These are phyloP conservation scores for Solanum sitiens DNA, from an alignment of 257 asterid genomes.

Conservation along the genomic window DNA sequence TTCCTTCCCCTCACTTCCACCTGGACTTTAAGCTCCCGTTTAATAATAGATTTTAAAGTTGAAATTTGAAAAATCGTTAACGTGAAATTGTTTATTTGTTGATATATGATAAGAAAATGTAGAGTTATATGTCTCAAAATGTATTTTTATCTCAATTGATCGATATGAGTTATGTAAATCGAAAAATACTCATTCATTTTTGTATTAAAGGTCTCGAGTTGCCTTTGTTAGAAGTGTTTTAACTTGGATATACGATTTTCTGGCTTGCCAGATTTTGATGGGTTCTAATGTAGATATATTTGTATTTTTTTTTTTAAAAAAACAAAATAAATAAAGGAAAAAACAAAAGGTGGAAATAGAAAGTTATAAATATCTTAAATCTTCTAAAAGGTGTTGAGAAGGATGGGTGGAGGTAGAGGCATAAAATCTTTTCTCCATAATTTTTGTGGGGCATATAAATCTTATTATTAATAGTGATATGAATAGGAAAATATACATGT, in stretches of 20 bases:
- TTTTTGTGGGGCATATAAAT: background rate
- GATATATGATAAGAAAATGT: background rate
- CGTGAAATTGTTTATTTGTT: background rate
- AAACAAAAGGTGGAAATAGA: background rate
- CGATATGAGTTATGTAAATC: background rate
- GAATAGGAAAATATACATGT: background rate
- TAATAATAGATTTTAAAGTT: background rate
- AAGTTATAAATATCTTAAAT: background rate
- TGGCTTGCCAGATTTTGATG: rapidly evolving
- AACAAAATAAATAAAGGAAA: no score
- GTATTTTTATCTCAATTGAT: background rate
- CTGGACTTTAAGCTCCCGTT: background rate
- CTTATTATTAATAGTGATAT: background rate
- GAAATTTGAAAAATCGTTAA: background rate
- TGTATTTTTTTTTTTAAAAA: no score
- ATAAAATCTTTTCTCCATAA: background rate
- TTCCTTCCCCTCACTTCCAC: background rate
- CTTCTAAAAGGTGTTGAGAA: background rate
- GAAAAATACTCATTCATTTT: background rate
- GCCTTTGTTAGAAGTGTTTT: background rate
- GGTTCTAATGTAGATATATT: background rate
- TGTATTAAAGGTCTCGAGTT: background rate
- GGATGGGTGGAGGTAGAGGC: background rate
- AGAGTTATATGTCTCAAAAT: background rate
- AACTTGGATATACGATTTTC: background rate